Conservation (phyloP, 306 rosid genomes). For the Biancaea sappan region DNA sequence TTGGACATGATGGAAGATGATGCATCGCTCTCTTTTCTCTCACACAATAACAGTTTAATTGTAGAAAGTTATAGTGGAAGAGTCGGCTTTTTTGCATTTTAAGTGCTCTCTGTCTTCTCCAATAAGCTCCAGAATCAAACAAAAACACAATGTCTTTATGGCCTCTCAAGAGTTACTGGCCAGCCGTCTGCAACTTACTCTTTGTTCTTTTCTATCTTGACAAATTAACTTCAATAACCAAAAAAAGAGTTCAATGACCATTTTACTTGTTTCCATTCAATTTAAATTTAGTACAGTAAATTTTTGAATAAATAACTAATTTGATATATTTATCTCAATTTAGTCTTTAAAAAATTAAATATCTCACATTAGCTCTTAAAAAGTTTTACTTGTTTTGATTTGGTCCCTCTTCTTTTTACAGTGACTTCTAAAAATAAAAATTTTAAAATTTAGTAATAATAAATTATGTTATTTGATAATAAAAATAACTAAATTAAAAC, state of each 20-base stretch:
- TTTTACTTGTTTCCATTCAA: constrained; percentile 15
- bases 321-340: too few species aligned
- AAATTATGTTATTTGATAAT: too few species aligned
- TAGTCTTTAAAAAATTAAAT: too few species aligned
- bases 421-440: too few species aligned
- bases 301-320: too few species aligned
- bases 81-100: neutral
- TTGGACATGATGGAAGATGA: neutral
- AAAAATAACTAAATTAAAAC: too few species aligned
- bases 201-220: neutral
- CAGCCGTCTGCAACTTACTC: neutral
- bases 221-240: neutral
- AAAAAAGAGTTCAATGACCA: neutral
- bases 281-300: neutral
- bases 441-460: too few species aligned
- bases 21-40: constrained; percentile 6
- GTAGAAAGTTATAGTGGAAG: neutral
- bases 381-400: too few species aligned
- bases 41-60: neutral
- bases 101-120: constrained; percentile 19
- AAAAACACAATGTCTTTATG: constrained; percentile 10
- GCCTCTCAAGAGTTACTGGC: constrained; percentile 19
- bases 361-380: too few species aligned
- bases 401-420: too few species aligned
- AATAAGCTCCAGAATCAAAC: neutral